Evolutionary conservation across 352 stramenopile species (phyloP).

Genomic region (Blastocystis sp.): DNA sequence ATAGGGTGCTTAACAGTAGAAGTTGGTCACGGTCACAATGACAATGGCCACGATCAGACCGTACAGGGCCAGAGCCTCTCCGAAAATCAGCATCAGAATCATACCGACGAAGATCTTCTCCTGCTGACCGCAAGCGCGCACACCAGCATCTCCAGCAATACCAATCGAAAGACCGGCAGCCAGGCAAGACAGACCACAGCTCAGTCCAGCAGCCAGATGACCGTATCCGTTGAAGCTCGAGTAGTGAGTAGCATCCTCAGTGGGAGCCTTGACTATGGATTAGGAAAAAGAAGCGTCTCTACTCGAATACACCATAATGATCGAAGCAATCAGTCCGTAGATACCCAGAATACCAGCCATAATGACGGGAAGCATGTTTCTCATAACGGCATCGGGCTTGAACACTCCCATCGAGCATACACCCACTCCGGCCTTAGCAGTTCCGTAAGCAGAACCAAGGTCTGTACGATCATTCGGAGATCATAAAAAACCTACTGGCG

Average conservation of each 20-base stretch:
- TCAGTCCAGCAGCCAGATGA: conserved; percentile 72
- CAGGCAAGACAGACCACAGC: conserved; percentile 70
- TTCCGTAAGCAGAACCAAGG: conserved; percentile 88
- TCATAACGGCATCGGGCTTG: conserved; percentile 87
- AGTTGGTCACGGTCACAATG: conserved; percentile 59
- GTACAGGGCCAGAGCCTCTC: conserved; percentile 88
- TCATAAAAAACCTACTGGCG: conserved; percentile 67
- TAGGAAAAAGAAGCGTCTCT: not conserved
- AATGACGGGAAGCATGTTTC: conserved; percentile 95
- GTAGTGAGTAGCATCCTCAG: conserved; percentile 61
- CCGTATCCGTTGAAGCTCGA: conserved; percentile 71
- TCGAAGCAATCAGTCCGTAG: conserved; percentile 75
- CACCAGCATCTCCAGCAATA: conserved; percentile 73
- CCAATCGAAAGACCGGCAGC: conserved; percentile 75
- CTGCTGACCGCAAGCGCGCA: conserved; percentile 87
- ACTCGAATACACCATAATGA: conserved; percentile 67
- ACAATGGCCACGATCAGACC: conserved; percentile 86
- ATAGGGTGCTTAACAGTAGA: not conserved
- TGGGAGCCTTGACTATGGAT: conserved; percentile 9
- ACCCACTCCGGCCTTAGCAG: conserved; percentile 88
- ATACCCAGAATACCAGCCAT: conserved; percentile 85
- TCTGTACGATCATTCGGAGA: conserved; percentile 66
- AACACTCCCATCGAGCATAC: conserved; percentile 85
- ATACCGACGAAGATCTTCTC: conserved; percentile 94
- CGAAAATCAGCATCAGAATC: conserved; percentile 98